Percentiles rank a stretch among this genome's conserved stretches.
Conservation (phyloP, 495 filamentous ascomycete genomes). For the Penicillium turbatum region DNA sequence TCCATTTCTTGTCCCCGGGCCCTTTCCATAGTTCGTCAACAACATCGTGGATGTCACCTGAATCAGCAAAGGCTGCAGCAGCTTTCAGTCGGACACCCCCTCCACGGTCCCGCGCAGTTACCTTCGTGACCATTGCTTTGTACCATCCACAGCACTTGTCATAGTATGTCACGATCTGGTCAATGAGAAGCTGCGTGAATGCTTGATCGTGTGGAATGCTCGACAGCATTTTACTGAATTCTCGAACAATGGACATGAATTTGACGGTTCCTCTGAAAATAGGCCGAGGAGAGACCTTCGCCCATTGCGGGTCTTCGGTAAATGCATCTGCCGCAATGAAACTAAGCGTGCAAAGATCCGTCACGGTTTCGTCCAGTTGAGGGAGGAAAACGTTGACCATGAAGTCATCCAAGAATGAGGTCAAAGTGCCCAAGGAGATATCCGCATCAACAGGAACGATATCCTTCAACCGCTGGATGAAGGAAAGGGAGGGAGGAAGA, state of each 20-base stretch:
- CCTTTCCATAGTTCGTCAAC: constrained; percentile 59
- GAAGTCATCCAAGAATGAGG: constrained; percentile 96
- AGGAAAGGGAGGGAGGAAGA: constrained; percentile 87
- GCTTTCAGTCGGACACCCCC: constrained; percentile 56
- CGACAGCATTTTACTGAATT: constrained; percentile 91
- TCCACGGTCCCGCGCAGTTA: constrained; percentile 34
- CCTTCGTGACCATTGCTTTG: constrained; percentile 52
- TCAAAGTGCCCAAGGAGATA: constrained; percentile 79
- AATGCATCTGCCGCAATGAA: constrained; percentile 85
- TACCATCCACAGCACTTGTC: constrained; percentile 90
- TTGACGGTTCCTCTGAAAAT: constrained; percentile 90
- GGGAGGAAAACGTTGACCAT: constrained; percentile 97
- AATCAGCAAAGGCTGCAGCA: constrained; percentile 65
- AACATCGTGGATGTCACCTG: constrained; percentile 62
- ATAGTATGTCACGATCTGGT: constrained; percentile 84
- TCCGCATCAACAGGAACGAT: constrained; percentile 84
- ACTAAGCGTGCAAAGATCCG: constrained; percentile 76
- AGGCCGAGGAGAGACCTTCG: constrained; percentile 66
- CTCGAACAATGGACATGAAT: constrained; percentile 80
- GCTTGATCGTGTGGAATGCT: constrained; percentile 94
- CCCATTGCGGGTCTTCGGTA: constrained; percentile 81
- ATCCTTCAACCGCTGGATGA: constrained; percentile 83
- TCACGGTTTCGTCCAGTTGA: constrained; percentile 90
- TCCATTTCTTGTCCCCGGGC: constrained; percentile 27
- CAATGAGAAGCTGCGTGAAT: constrained; percentile 86